Conservation (phyloP, 2,329 filamentous ascomycete species). For the Ophiosphaerella herpotricha region DNA sequence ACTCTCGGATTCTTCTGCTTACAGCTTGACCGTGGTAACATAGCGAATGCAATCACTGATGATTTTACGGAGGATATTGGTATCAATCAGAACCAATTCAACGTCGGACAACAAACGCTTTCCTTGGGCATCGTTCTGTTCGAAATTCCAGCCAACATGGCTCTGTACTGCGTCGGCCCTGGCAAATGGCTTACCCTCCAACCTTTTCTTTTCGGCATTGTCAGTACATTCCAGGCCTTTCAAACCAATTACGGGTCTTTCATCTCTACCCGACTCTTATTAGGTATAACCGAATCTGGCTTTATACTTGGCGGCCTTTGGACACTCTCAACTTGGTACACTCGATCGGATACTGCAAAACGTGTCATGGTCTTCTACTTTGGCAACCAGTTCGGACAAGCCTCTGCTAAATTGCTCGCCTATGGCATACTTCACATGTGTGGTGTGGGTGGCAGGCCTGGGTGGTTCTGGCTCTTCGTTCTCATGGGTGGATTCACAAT, state of each 20-base stretch:
- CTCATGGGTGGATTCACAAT: conserved; percentile 11
- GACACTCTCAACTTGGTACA: conserved; percentile 75
- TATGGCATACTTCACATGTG: conserved; percentile 48
- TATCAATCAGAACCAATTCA: conserved; percentile 32
- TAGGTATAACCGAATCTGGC: conserved; percentile 49
- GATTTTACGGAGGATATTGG: conserved; percentile 30
- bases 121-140: conserved; percentile 75
- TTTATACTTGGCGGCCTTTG: conserved; percentile 65
- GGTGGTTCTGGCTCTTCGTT: conserved; percentile 52
- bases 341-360: conserved; percentile 47
- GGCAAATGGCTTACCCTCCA: conserved; percentile 47
- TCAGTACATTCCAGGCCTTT: conserved; percentile 68
- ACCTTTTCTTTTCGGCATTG: conserved; percentile 48
- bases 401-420: conserved; percentile 44
- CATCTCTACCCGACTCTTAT: conserved; percentile 43
- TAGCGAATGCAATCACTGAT: conserved; percentile 38
- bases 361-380: conserved; percentile 51
- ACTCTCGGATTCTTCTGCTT: conserved; percentile 43
- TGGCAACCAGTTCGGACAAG: conserved; percentile 39
- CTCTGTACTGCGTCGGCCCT: conserved; percentile 43
- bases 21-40: conserved; percentile 51
- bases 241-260: conserved; percentile 54
- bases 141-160: conserved; percentile 49
- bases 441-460: conserved; percentile 44
- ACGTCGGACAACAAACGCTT: conserved; percentile 58